Conservation (phyloP, 140 eudicot species). For the Bidens hawaiensis region DNA sequence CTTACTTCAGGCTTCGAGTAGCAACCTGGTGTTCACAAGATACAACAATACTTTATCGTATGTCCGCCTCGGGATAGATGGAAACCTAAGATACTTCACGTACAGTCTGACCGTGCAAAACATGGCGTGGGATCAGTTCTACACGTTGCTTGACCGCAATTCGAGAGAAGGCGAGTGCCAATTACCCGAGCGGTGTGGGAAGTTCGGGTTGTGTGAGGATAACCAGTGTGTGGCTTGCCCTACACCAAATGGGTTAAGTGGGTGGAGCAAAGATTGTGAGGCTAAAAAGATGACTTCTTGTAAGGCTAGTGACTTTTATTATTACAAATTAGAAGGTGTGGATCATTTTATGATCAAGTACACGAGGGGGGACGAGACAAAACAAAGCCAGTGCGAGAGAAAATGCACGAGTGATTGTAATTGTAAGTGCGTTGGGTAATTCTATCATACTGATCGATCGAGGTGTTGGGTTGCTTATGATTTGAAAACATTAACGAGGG, state of each 20-base stretch:
- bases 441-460: conserved; percentile 28
- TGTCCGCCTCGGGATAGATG: conserved; percentile 27
- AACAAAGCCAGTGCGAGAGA: no score
- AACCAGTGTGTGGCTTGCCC: no score
- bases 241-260: no score
- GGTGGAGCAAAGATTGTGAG: conserved; percentile 30
- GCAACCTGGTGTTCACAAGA: background rate
- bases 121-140: conserved; percentile 16
- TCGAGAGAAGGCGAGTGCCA: conserved; percentile 19
- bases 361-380: no score
- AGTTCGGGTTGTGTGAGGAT: no score
- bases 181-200: conserved; percentile 22
- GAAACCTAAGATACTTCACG: conserved; percentile 24
- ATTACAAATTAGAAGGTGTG: conserved; percentile 37
- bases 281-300: conserved; percentile 22
- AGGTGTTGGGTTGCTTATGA: conserved; percentile 47
- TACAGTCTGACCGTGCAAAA: conserved; percentile 8
- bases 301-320: conserved; percentile 7
- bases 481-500: conserved; percentile 29
- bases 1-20: background rate
- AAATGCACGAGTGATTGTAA: no score
- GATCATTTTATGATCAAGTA: no score
- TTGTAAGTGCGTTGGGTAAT: conserved; percentile 43
- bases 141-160: conserved; percentile 6
- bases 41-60: conserved; percentile 22